Conservation (phyloP, 1,284 basidiomycete genomes). For the Termitomyces sp. region DNA sequence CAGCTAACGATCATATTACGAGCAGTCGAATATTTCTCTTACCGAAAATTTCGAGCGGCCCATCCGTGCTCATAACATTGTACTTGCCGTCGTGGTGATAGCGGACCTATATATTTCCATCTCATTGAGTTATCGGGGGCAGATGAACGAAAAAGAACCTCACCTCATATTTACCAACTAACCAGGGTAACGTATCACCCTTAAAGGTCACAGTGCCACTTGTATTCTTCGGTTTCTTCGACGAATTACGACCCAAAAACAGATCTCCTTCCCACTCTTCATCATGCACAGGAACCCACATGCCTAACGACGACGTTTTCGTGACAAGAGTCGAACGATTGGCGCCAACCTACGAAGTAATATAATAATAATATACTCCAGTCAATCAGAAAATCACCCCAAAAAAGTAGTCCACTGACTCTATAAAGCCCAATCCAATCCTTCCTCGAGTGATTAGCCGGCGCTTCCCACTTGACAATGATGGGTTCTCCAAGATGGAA, state of each 20-base stretch:
- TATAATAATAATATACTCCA: not conserved
- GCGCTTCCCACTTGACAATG: slow-evolving; percentile 82
- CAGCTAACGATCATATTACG: slow-evolving; percentile 9
- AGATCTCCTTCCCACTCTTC: slow-evolving; percentile 93
- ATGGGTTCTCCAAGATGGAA: slow-evolving; percentile 94
- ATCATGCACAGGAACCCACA: slow-evolving; percentile 89
- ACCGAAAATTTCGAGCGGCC: slow-evolving; percentile 87
- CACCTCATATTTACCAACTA: slow-evolving; percentile 84
- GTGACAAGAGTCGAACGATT: slow-evolving; percentile 83
- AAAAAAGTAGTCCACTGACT: slow-evolving; percentile 32
- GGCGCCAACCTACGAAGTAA: slow-evolving; percentile 66
- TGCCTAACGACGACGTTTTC: slow-evolving; percentile 80
- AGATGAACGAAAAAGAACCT: slow-evolving; percentile 20
- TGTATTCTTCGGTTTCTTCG: slow-evolving; percentile 38
- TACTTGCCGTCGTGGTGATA: slow-evolving; percentile 95
- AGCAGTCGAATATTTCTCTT: slow-evolving; percentile 25
- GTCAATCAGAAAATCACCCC: not conserved
- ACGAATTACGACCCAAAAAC: slow-evolving; percentile 48
- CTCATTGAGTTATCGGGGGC: slow-evolving; percentile 11
- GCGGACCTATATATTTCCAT: slow-evolving; percentile 46
- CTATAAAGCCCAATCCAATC: slow-evolving; percentile 97
- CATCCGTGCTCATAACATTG: slow-evolving; percentile 85
- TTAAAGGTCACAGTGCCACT: slow-evolving; percentile 75
- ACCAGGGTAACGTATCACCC: slow-evolving; percentile 81
- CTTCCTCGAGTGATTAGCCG: slow-evolving; percentile 81